Evolutionary conservation across 345 rosid genomes (phyloP).

Genomic region (Brassica carinata): DNA sequence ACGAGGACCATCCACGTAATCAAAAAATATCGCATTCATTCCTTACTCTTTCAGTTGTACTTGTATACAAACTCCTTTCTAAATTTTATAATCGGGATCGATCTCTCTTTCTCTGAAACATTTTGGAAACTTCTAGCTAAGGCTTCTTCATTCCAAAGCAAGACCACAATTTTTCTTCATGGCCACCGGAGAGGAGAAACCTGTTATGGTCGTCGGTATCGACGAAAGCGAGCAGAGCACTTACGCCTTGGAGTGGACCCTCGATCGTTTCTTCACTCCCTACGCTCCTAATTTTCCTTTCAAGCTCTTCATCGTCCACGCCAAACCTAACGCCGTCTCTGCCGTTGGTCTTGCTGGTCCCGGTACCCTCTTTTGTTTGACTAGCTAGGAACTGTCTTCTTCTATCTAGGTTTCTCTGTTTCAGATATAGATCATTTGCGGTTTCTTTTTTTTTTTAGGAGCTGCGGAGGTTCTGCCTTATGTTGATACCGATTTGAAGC

Average conservation of each 20-base stretch:
- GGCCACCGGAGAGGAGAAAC: constrained; percentile 51
- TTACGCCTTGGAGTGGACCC: constrained; percentile 89
- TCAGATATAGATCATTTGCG: neutral
- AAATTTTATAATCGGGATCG: neutral
- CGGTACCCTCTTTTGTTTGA: constrained; percentile 45
- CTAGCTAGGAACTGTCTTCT: neutral
- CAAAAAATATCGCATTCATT: constrained; percentile 13
- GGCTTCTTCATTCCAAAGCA: neutral
- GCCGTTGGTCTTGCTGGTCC: constrained; percentile 77
- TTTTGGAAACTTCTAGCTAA: neutral
- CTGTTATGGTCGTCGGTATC: constrained; percentile 59
- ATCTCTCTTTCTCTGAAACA: neutral
- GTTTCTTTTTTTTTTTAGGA: constrained; percentile 40
- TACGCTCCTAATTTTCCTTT: constrained; percentile 58
- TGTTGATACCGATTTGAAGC: constrained; percentile 82
- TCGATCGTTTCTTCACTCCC: constrained; percentile 74
- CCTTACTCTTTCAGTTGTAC: neutral
- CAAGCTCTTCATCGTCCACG: constrained; percentile 74
- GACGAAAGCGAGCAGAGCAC: constrained; percentile 74
- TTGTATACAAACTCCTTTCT: neutral
- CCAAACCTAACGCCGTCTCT: constrained; percentile 68
- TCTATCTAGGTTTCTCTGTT: neutral
- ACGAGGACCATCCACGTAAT: constrained; percentile 22
- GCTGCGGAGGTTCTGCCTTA: constrained; percentile 67
- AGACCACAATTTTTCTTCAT: constrained; percentile 17